phyloP scores from a whole-genome alignment of 805 yeast genomes.

The Nakazawaea sp. region DNA sequence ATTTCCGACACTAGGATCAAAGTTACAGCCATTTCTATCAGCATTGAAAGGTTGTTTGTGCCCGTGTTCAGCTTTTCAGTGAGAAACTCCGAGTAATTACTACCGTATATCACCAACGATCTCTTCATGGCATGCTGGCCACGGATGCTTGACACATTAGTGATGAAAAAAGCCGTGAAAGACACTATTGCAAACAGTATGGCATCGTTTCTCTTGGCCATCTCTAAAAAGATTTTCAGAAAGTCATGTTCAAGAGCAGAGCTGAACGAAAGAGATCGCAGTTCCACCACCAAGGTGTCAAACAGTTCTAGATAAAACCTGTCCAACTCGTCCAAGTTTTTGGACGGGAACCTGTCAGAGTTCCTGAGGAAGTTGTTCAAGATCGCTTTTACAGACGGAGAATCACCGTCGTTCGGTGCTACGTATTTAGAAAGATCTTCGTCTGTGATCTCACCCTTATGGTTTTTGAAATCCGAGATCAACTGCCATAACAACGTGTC shows the following conservation, averaged over 20 bases:
- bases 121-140: not conserved
- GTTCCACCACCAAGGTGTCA: not conserved
- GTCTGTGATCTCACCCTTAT: conserved; percentile 1
- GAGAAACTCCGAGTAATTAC: conserved; percentile 1
- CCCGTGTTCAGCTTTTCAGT: not conserved
- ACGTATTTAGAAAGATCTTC: conserved; percentile 6
- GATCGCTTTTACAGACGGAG: not conserved
- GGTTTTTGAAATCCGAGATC: not conserved
- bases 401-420: not conserved
- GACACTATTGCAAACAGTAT: conserved; percentile 1
- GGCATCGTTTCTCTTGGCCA: conserved; percentile 1
- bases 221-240: conserved; percentile 1
- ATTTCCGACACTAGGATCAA: conserved; percentile 1
- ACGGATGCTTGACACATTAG: not conserved
- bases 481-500: conserved; percentile 3
- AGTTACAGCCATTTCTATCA: not conserved
- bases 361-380: conserved; percentile 1
- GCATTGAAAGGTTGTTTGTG: not conserved
- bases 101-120: conserved; percentile 1
- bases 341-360: not conserved
- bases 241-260: conserved; percentile 2
- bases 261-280: not conserved
- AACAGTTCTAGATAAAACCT: conserved; percentile 4
- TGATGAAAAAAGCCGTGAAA: not conserved
- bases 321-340: conserved; percentile 3